Evolutionary conservation across 139 green algal species (phyloP), one percentile per base, ranked within the genome.

Genomic region (Coelastrella sp.): DNA sequence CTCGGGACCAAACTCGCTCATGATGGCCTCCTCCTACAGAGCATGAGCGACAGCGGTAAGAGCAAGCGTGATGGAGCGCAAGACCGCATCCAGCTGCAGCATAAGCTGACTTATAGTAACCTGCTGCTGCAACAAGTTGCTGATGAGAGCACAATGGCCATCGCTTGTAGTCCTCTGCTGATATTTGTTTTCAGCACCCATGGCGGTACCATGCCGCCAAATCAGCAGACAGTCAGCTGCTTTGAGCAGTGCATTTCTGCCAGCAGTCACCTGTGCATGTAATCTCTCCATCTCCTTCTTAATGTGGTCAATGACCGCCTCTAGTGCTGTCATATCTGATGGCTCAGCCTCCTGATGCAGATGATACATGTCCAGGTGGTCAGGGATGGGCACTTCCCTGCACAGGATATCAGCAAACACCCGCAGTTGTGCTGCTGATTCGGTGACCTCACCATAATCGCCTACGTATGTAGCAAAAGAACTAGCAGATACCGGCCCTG

Each of bases 341-440:
- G 96, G 96, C 68, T 96, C 95, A 10, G 96, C 96, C 93, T 99
- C 98, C 64, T 95, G 90, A 60, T 97, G 91, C 81, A 99, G 92
- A 91, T 98, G 96, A 94, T 98, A 99, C 17, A 99, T 94, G 87
- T 99, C 97, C 57, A 99, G 97, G 95, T 99, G 98, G 6, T 98
- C 94, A 4, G 98, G 98, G 88, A 99, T 98, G 79, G 95, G 94
- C 4, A 99, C 91, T 91, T 95, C 74, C 8, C 83, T 58, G 83
- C 65, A 64, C 8, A 71, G 2, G 2, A 13, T 4, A 13, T 47
- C 32, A 47, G 32, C 32, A 47, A 47, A 47, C 32, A 47, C 32
- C 32, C 32, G 32, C 32, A 47, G 32, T 47, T 47, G 32, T 47
- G 32, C 32, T 47, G 32, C 32, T 47, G 32, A 47, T 47, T 47